Conservation (phyloP, 2,329 filamentous ascomycete genomes). For the Aspergillus pseudotamarii region DNA sequence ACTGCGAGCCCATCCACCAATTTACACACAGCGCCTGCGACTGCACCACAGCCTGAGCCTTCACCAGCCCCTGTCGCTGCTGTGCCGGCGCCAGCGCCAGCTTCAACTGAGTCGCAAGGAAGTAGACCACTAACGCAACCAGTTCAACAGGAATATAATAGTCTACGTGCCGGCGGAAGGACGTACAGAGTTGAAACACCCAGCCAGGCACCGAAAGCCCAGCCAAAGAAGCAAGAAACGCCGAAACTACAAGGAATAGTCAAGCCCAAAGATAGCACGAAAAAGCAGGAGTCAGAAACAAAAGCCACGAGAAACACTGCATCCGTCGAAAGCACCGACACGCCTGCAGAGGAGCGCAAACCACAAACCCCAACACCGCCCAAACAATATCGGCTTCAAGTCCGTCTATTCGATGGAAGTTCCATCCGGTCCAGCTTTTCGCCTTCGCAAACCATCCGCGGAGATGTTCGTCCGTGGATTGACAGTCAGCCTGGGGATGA, state of each 20-base stretch:
- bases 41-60: conserved; percentile 12
- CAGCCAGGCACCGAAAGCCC: conserved; percentile 57
- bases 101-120: conserved; percentile 6
- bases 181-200: neutral
- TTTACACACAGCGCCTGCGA: conserved; percentile 8
- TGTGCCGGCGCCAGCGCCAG: conserved; percentile 19
- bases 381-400: conserved; percentile 65
- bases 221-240: conserved; percentile 55
- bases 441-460: conserved; percentile 62
- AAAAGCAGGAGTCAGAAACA: conserved; percentile 31
- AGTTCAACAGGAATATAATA: neutral
- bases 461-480: conserved; percentile 76
- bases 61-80: neutral
- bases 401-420: conserved; percentile 81
- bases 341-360: conserved; percentile 14
- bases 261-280: neutral
- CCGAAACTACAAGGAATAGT: neutral
- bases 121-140: neutral
- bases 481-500: conserved; percentile 63
- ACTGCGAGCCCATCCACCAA: conserved; percentile 1
- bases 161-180: conserved; percentile 5
- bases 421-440: conserved; percentile 75
- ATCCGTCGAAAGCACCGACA: conserved; percentile 13
- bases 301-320: conserved; percentile 8
- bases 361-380: conserved; percentile 25